Evolutionary conservation across 495 filamentous ascomycete species (phyloP), one percentile per base, ranked within the genome.

Genomic region (Podospora conica): DNA sequence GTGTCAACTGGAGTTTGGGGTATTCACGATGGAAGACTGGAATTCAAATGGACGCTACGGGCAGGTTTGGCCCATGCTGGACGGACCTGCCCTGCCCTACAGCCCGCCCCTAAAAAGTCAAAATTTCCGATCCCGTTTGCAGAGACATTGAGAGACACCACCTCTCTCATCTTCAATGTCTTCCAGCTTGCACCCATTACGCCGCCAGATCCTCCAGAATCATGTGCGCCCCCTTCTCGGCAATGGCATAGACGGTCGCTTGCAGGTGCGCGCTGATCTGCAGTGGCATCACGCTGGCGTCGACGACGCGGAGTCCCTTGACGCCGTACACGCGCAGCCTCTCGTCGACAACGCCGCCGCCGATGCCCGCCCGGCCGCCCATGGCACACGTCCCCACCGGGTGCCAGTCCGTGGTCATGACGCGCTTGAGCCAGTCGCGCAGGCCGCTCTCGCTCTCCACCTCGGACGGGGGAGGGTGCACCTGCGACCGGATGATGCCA

Each of bases 351-450:
- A 86, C 84, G 0, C 82, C 83, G 0, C 66, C 73, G 1, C 74
- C 54, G 1, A 31, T 61, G 9, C 74, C 72, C 10, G 70, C 68
- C 0, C 53, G 40, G 0, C 79, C 80, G 11, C 82, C 80, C 84
- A 87, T 85, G 0, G 83, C 77, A 63, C 82, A 85, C 0, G 83
- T 87, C 0, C 85, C 84, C 5, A 82, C 67, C 0, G 82, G 79
- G 67, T 84, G 81, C 80, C 80, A 84, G 61, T 74, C 70, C 29
- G 75, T 77, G 69, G 76, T n/a, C 8, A 75, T 80, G 55, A 71
- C 79, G 21, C 78, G 69, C 11, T 65, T 68, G 7, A 84, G 66
- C 74, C 77, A 83, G 5, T 74, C 67, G 7, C 74, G 62, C 55
- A 81, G 73, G 1, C 75, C 73, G 1, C 78, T 78, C 9, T 75